Conservation (phyloP, 2,329 filamentous ascomycete species). For the Colletotrichum magnum region DNA sequence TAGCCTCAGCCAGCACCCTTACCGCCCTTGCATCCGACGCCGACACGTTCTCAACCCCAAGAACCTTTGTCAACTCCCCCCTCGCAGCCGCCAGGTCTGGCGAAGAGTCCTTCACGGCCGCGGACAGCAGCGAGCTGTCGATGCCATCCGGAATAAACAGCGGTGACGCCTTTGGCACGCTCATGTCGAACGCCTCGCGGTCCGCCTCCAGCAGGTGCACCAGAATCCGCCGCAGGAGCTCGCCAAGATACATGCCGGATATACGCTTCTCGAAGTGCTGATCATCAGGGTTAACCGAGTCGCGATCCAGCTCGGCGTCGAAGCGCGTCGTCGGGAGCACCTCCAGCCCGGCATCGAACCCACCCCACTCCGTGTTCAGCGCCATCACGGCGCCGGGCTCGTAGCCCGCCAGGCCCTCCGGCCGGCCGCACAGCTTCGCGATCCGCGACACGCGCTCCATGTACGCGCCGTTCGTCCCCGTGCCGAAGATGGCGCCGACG, state of each 20-base stretch:
- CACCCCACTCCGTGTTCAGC: slow-evolving; percentile 87
- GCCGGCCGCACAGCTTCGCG: slow-evolving; percentile 63
- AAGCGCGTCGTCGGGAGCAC: slow-evolving; percentile 80
- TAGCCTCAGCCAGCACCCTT: slow-evolving; percentile 64
- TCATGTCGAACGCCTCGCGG: slow-evolving; percentile 26
- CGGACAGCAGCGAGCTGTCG: slow-evolving; percentile 77
- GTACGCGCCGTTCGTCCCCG: slow-evolving; percentile 82
- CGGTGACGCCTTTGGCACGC: slow-evolving; percentile 37
- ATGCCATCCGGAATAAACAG: slow-evolving; percentile 76
- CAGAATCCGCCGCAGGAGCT: slow-evolving; percentile 78
- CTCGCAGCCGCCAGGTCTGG: slow-evolving; percentile 67
- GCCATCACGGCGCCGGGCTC: slow-evolving; percentile 72
- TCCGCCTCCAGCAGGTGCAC: slow-evolving; percentile 54
- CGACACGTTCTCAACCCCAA: slow-evolving; percentile 59
- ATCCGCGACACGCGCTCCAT: slow-evolving; percentile 79
- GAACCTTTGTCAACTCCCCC: slow-evolving; percentile 44
- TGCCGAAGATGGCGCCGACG: slow-evolving; percentile 85
- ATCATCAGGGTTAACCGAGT: slow-evolving; percentile 79
- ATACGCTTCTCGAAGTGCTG: slow-evolving; percentile 89
- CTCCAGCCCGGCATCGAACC: slow-evolving; percentile 79
- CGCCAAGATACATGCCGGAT: slow-evolving; percentile 86
- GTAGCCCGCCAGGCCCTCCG: neutral
- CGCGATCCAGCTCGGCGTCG: slow-evolving; percentile 75
- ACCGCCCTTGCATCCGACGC: slow-evolving; percentile 74
- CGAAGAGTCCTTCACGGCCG: slow-evolving; percentile 71